Evolutionary conservation across 2,329 filamentous ascomycete species (phyloP).

Genomic region (Bipolaris cookei): DNA sequence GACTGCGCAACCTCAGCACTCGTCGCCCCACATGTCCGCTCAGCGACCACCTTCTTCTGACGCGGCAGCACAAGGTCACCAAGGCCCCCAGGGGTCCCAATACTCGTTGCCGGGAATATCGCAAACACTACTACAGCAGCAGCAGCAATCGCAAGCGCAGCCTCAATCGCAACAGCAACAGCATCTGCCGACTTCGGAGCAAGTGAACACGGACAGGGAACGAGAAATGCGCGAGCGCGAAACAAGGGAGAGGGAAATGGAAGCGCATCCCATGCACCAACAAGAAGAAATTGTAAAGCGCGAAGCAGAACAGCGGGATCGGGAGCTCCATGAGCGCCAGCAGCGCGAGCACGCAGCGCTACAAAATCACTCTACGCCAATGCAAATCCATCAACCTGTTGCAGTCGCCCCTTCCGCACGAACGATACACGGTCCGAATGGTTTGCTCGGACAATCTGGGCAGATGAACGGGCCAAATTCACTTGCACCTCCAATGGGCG

Average conservation of each 20-base stretch:
- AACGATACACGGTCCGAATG: slow-evolving; percentile 90
- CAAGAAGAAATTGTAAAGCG: slow-evolving; percentile 62
- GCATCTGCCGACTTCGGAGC: slow-evolving; percentile 47
- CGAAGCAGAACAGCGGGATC: slow-evolving; percentile 59
- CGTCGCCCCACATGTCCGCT: slow-evolving; percentile 46
- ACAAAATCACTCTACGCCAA: slow-evolving; percentile 85
- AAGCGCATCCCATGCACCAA: slow-evolving; percentile 53
- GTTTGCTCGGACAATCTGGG: slow-evolving; percentile 70
- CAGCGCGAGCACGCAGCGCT: slow-evolving; percentile 73
- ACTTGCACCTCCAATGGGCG: slow-evolving; percentile 60
- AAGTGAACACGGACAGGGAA: slow-evolving; percentile 51
- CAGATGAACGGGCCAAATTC: slow-evolving; percentile 58
- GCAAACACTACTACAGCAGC: slow-evolving; percentile 48
- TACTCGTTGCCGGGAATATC: slow-evolving; percentile 55
- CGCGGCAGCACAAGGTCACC: slow-evolving; percentile 43
- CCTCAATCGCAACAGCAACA: slow-evolving; percentile 36
- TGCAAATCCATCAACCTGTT: slow-evolving; percentile 93
- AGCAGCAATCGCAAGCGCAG: slow-evolving; percentile 22
- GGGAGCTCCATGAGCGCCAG: slow-evolving; percentile 62
- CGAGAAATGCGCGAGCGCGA: slow-evolving; percentile 55
- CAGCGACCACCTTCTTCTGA: slow-evolving; percentile 48
- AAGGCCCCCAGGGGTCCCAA: slow-evolving; percentile 46
- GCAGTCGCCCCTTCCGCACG: slow-evolving; percentile 73
- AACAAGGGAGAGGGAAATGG: slow-evolving; percentile 59
- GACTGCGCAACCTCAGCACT: slow-evolving; percentile 53